Evolutionary conservation across 2,329 filamentous ascomycete genomes (phyloP).

Genomic region (Geosmithia putterillii): DNA sequence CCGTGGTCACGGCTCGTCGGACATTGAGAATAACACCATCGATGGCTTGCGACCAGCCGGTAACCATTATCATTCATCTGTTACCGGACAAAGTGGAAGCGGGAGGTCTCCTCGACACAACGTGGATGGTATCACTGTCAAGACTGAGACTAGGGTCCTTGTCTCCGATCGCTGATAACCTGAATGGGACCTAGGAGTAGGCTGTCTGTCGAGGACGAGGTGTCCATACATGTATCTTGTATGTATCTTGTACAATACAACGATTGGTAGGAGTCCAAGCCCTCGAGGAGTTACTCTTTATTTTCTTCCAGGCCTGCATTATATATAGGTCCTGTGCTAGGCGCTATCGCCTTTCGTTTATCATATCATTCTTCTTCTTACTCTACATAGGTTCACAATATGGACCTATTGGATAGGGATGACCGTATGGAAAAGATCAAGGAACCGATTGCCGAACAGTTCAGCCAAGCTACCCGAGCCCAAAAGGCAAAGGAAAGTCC

Average conservation of each 20-base stretch:
- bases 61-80: conserved; percentile 4
- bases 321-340: too few relatives aligned
- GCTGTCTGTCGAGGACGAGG: neutral
- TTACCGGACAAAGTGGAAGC: conserved; percentile 2
- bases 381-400: too few relatives aligned
- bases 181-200: neutral
- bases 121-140: conserved; percentile 1
- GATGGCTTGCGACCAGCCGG: conserved; percentile 3
- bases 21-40: conserved; percentile 4
- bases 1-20: conserved; percentile 3
- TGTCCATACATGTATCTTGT: too few relatives aligned
- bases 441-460: too few relatives aligned
- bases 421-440: too few relatives aligned
- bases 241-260: conserved; percentile 1
- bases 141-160: conserved; percentile 1
- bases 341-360: too few relatives aligned
- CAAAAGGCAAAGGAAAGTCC: too few relatives aligned
- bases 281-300: too few relatives aligned
- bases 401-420: too few relatives aligned
- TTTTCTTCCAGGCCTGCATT: too few relatives aligned
- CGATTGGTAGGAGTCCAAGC: neutral
- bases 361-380: too few relatives aligned
- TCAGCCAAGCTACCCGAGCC: too few relatives aligned
- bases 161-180: neutral
- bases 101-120: neutral